phyloP scores from a whole-genome alignment of 176 grass and related monocot genomes.

The Alloteropsis semialata region DNA sequence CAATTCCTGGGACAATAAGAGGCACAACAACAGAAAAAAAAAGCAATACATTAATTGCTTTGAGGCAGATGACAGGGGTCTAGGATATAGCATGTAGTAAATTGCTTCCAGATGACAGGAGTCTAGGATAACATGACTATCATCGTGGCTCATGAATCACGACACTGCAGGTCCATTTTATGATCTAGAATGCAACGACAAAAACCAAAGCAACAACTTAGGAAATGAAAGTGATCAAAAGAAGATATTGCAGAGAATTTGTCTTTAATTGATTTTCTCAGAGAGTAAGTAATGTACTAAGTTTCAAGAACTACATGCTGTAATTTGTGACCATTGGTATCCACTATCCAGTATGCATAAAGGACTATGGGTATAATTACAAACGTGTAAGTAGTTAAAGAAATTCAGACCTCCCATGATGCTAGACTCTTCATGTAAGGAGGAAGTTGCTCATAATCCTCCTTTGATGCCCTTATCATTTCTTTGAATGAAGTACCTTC shows the following conservation, averaged over 20 bases:
- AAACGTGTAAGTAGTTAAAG: not conserved
- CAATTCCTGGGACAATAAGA: constrained; percentile 56
- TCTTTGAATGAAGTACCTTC: constrained; percentile 29
- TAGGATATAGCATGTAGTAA: too few species aligned
- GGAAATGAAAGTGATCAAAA: not conserved
- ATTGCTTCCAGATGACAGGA: too few species aligned
- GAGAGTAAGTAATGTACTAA: not conserved
- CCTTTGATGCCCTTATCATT: constrained; percentile 47
- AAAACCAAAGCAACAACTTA: not conserved
- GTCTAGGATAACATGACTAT: not conserved
- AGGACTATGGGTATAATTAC: not conserved
- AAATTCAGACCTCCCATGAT: constrained; percentile 72
- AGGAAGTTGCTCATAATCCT: constrained; percentile 69
- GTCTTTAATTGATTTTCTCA: not conserved
- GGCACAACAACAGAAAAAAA: too few species aligned
- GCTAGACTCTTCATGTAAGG: constrained; percentile 76
- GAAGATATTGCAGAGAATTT: not conserved
- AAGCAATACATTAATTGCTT: not conserved
- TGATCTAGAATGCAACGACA: not conserved
- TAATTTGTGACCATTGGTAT: too few species aligned
- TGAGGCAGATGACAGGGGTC: too few species aligned
- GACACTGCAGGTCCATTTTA: not conserved
- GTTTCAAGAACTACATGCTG: too few species aligned
- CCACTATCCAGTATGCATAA: too few species aligned
- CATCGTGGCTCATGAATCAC: not conserved